Evolutionary conservation across 2,329 filamentous ascomycete genomes (phyloP), one percentile per base, ranked within the genome.

Genomic region (Arthrobotrys pseudoclavata): DNA sequence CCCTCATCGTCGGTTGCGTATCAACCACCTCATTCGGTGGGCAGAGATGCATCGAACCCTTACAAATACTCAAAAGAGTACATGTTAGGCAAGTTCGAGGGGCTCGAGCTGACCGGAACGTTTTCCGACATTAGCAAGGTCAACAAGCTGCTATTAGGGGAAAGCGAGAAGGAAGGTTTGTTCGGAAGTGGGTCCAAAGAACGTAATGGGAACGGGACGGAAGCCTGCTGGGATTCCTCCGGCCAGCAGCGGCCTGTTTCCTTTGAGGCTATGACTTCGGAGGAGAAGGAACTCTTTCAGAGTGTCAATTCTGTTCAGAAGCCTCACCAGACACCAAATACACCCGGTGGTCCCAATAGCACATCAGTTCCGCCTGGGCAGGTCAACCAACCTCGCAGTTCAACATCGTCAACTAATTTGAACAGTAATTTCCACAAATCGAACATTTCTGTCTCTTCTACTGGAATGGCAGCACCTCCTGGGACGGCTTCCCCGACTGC

Each of bases 131-230:
- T 47, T 18, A 52, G n/a, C 20, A 64, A 68, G 37, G 29, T 76
- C 42, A 66, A 52, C 10, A 70, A 66, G 96, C 79, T 89, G 95
- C 48, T 98, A 94, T 84, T 99, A 95, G 96, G 92, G 97, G 82
- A 85, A 88, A 74, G 87, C 91, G 84, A 88, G 86, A 84, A 88
- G 91, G 85, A 89, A 90, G 82, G 79, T 84, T 77, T 84, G 48
- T 78, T 72, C 66, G 57, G 67, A 67, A 71, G 69, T 64, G 63
- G 55, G 18, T 68, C 71, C 1, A 76, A 70, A 22, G 72, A 76
- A 7, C 72, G 72, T 50, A 76, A 62, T 48, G 66, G 72, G 1
- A 76, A 76, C 22, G 72, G 72, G 2, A 70, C 72, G 12, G 72
- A 76, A 20, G 72, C 72, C 31, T 76, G 72, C 24, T 76, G 72